phyloP scores from a whole-genome alignment of 176 grass and related monocot species.

The Rhynchospora breviuscula region DNA sequence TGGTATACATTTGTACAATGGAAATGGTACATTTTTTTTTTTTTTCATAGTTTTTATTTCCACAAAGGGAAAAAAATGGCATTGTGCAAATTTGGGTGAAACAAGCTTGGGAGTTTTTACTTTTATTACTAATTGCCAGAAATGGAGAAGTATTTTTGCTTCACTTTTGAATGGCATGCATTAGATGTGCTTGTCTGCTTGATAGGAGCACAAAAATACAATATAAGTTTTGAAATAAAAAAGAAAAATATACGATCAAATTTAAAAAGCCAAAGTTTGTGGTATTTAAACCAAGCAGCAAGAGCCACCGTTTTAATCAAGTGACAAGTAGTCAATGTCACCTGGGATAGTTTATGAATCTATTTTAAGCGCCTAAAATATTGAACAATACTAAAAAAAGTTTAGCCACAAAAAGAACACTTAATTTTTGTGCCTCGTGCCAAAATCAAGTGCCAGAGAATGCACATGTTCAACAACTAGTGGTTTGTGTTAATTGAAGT shows the following conservation, averaged over 20 bases:
- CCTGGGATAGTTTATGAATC: neutral
- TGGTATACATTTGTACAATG: too few relatives aligned
- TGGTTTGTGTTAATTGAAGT: too few relatives aligned
- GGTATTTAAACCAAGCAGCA: neutral
- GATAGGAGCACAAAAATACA: too few relatives aligned
- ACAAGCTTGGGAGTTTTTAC: neutral
- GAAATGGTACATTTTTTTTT: neutral
- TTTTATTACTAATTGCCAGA: neutral
- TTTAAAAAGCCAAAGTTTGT: too few relatives aligned
- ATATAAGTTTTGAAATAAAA: too few relatives aligned
- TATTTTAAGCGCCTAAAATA: neutral
- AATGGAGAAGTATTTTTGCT: too few relatives aligned
- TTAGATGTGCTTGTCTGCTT: too few relatives aligned
- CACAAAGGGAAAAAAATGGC: too few relatives aligned
- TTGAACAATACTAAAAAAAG: neutral
- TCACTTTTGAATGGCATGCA: too few relatives aligned
- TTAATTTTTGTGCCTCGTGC: neutral
- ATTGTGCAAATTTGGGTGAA: neutral
- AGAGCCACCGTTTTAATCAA: neutral
- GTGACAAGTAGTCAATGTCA: neutral
- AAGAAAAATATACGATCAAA: too few relatives aligned
- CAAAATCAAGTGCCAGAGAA: neutral
- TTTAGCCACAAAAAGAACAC: neutral
- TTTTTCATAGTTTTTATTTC: neutral
- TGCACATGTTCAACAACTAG: neutral